Percentiles rank a stretch among this genome's conserved stretches.
phyloP scores from a whole-genome alignment of 331 rosid species.

The Stylosanthes scabra region DNA sequence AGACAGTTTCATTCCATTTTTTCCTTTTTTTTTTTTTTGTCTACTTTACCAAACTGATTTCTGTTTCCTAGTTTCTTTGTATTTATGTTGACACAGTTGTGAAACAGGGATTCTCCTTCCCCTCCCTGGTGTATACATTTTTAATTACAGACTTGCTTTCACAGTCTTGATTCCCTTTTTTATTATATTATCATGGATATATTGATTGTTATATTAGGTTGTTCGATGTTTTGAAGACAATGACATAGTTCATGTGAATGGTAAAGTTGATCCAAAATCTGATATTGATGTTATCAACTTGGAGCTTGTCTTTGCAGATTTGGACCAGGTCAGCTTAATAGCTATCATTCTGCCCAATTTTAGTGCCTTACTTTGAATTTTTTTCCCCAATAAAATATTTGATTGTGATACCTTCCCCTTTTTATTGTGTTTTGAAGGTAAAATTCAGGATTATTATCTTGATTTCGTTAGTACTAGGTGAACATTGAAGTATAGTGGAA shows the following conservation, averaged over 20 bases:
- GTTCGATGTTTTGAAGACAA: constrained; percentile 97
- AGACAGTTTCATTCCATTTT: background rate
- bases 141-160: background rate
- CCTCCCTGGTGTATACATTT: background rate
- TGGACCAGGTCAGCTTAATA: constrained; percentile 85
- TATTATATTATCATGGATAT: constrained; percentile 31
- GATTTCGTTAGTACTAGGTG: background rate
- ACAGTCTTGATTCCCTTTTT: constrained; percentile 6
- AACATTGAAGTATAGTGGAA: background rate
- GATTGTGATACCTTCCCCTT: constrained; percentile 3
- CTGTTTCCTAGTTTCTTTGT: too few relatives aligned
- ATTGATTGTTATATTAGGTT: constrained; percentile 58
- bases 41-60: too few relatives aligned
- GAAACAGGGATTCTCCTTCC: background rate
- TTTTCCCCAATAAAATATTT: constrained; percentile 19
- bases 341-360: constrained; percentile 21
- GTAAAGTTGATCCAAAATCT: constrained; percentile 88
- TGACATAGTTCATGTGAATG: constrained; percentile 91
- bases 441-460: background rate
- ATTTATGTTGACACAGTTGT: too few relatives aligned
- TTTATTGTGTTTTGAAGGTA: background rate
- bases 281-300: constrained; percentile 94
- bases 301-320: constrained; percentile 93
- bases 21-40: too few relatives aligned
- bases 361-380: constrained; percentile 26